Conservation (phyloP, 2,329 filamentous ascomycete species). For the Myrmaecium sp. region DNA sequence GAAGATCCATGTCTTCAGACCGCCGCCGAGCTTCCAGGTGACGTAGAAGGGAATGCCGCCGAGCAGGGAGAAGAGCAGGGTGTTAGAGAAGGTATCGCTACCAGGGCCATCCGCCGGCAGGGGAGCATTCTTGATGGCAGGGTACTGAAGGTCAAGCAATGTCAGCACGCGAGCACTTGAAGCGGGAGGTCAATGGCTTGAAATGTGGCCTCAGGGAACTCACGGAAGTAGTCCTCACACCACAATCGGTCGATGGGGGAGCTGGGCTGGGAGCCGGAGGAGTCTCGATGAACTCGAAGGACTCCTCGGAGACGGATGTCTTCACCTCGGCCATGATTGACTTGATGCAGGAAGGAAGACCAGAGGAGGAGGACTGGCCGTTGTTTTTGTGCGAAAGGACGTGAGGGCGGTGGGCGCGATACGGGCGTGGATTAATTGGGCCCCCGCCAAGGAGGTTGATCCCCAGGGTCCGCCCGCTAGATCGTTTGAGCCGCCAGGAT, state of each 20-base stretch:
- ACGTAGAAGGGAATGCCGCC: slow-evolving; percentile 60
- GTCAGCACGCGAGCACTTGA: slow-evolving; percentile 10
- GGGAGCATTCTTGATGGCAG: slow-evolving; percentile 83
- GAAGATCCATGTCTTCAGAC: slow-evolving; percentile 75
- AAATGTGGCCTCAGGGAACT: no score
- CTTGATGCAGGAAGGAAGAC: slow-evolving; percentile 10
- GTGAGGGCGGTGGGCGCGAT: not conserved
- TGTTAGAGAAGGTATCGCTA: slow-evolving; percentile 75
- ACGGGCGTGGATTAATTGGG: not conserved
- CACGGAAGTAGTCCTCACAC: slow-evolving; percentile 45
- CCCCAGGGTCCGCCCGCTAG: not conserved
- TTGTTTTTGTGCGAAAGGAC: not conserved
- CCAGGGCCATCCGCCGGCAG: slow-evolving; percentile 79
- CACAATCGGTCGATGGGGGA: slow-evolving; percentile 37
- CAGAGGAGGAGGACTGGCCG: no score
- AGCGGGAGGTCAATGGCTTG: slow-evolving; percentile 1
- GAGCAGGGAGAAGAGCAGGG: slow-evolving; percentile 53
- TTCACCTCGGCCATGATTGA: slow-evolving; percentile 16
- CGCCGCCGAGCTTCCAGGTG: slow-evolving; percentile 68
- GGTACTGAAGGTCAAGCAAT: slow-evolving; percentile 39
- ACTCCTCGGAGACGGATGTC: slow-evolving; percentile 28
- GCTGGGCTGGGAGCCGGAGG: slow-evolving; percentile 37
- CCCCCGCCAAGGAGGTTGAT: not conserved
- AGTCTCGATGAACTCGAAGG: slow-evolving; percentile 51
- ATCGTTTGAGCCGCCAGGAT: not conserved